These are phyloP conservation scores for Aaosphaeria arxii DNA, from an alignment of 2,329 filamentous ascomycete genomes.

Conservation along the genomic window DNA sequence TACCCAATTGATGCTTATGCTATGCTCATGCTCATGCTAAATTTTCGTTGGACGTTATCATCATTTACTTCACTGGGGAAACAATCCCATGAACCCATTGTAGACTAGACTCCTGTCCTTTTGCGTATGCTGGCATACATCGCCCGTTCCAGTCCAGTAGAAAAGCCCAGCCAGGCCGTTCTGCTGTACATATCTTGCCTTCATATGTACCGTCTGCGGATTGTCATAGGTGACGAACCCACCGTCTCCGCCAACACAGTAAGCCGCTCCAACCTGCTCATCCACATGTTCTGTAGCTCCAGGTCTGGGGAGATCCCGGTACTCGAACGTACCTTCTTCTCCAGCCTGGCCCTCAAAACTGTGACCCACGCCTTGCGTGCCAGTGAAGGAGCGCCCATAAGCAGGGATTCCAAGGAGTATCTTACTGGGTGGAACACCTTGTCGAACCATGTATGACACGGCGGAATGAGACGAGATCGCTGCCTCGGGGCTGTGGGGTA, in stretches of 20 bases:
- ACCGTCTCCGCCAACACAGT: slow-evolving; percentile 69
- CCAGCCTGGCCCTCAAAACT: slow-evolving; percentile 53
- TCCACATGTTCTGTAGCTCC: slow-evolving; percentile 66
- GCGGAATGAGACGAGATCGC: slow-evolving; percentile 61
- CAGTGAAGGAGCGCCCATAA: slow-evolving; percentile 72
- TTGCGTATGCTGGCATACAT: slow-evolving; percentile 50
- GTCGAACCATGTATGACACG: slow-evolving; percentile 62
- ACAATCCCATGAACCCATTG: slow-evolving; percentile 57
- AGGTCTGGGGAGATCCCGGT: slow-evolving; percentile 63
- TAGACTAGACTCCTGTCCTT: slow-evolving; percentile 56
- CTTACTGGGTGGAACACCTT: slow-evolving; percentile 67
- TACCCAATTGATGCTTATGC: too few species aligned
- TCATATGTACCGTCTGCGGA: slow-evolving; percentile 70
- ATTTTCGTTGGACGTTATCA: too few species aligned
- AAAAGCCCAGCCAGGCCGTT: slow-evolving; percentile 73
- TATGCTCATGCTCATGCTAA: too few species aligned
- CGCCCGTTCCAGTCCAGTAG: slow-evolving; percentile 77
- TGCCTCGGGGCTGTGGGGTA: slow-evolving; percentile 54
- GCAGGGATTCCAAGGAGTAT: slow-evolving; percentile 73
- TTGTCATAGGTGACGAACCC: slow-evolving; percentile 82
- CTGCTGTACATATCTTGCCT: slow-evolving; percentile 70
- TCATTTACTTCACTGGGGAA: slow-evolving; percentile 17
- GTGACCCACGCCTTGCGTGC: slow-evolving; percentile 63
- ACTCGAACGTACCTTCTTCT: slow-evolving; percentile 70
- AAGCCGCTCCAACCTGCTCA: slow-evolving; percentile 64